These are phyloP conservation scores for Acrasis kona DNA, from an alignment of 78 protist species.

Conservation along the genomic window DNA sequence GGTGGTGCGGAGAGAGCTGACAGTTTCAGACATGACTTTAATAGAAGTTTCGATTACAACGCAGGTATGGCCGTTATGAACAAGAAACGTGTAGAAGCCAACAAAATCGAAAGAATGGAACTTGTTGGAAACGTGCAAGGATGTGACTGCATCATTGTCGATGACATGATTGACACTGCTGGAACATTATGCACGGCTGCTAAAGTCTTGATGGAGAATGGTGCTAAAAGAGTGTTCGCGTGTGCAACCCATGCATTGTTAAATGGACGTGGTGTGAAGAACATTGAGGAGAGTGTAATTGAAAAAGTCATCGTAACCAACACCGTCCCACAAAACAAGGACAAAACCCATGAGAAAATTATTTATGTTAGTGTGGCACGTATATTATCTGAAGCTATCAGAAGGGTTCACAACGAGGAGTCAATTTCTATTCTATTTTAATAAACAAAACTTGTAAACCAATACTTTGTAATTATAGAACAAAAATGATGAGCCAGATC, in stretches of 20 bases:
- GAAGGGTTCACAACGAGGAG: constrained; percentile 35
- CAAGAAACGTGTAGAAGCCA: constrained; percentile 1
- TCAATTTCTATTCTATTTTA: constrained; percentile 16
- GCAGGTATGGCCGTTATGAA: constrained; percentile 23
- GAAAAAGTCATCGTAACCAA: constrained; percentile 54
- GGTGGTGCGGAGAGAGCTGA: constrained; percentile 37
- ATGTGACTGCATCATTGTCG: constrained; percentile 26
- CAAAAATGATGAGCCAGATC: too few relatives aligned
- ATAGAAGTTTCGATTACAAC: not conserved
- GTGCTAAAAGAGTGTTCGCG: constrained; percentile 19
- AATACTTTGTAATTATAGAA: too few relatives aligned
- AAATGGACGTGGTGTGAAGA: constrained; percentile 47
- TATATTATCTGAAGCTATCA: constrained; percentile 39
- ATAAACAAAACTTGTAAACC: too few relatives aligned
- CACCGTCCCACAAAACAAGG: constrained; percentile 57
- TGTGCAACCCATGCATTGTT: constrained; percentile 46
- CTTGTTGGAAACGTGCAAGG: constrained; percentile 34
- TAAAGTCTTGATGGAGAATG: not conserved
- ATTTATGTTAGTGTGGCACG: constrained; percentile 13
- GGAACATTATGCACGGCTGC: constrained; percentile 26
- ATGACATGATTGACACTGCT: constrained; percentile 59
- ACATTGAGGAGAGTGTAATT: constrained; percentile 31
- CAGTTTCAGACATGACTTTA: not conserved
- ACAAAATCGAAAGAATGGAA: not conserved
- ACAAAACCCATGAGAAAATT: not conserved